Evolutionary conservation across 1,139 yeast genomes (phyloP), one percentile per base, ranked within the genome.

Genomic region (Casaregolazyma lundiana): DNA sequence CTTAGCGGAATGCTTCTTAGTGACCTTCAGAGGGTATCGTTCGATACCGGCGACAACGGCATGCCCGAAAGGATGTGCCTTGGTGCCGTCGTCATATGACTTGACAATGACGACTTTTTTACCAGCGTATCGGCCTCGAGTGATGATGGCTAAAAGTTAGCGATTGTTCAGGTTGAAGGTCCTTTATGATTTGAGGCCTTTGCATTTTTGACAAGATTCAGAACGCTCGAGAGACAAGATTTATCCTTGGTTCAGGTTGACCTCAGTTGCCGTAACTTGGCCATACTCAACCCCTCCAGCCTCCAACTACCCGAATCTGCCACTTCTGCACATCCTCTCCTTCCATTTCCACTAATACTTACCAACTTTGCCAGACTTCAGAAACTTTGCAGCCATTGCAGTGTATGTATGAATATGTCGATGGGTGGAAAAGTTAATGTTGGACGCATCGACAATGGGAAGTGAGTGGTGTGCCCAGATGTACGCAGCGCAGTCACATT

Each of bases 41-140:
- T 94, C 98, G 67, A 92, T 84, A 83, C 99, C 99, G 64, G 96
- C 97, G 69, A 94, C 98, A 67, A 94, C 81, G 72, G 98, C 98
- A 71, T 94, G 98, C 72, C 97, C 96, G 85, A 90, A 94, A 70
- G 95, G 95, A 82, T 92, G 97, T 59, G 95, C 72, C 80, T 92
- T 94, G 79, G 97, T 81, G 72, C 99, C 99, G 70, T 92, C 97
- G 72, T 94, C 98, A 75, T 87, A 95, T 67, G 97, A 94, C 78
- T 88, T 89, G 73, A 94, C 92, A 74, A 94, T 89, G 74, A 94
- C 98, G 64, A 94, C 98, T 86, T 94, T 94, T 88, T 90, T 92
- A 82, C 99, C 99, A 75, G 99, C 99, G 87, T 82, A 92, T 81
- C 98, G 94, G 73, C 99, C 99, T 77, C 97, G 94, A 77, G 92